Evolutionary conservation across 768 basidiomycete species (phyloP), one percentile per base, ranked within the genome.

Genomic region (Amanita fuliginea): DNA sequence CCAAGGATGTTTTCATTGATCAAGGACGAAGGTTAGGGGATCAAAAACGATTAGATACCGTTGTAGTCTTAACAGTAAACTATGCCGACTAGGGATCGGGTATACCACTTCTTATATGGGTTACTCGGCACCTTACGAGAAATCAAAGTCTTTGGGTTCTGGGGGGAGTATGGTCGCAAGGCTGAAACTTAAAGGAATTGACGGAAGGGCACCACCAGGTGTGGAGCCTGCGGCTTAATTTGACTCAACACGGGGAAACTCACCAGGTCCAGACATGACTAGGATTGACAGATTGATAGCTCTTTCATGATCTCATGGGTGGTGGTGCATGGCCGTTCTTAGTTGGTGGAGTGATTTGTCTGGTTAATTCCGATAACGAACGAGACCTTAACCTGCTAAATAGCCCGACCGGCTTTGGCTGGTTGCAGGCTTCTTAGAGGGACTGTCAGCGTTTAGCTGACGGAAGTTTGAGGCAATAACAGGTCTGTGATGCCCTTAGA

Each of bases 331-430:
- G 81, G 82, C 81, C 79, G 76, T 84, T 84, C 81, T 83, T 84
- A 83, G 81, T 84, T 84, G 76, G 79, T 71, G 83, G 83, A 87
- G 84, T 86, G 86, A 87, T 86, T 87, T 87, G 86, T 88, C 86
- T 36, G 35, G 35, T 36, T 84, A 83, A 84, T 83, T 83, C 79
- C 76, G 81, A 84, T 83, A 83, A 83, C 77, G 77, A 83, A 82
- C 75, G 80, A 83, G 81, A 84, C 82, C 80, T 81, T 81, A 77
- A 78, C 79, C 78, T 28, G 83, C 84, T 86, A 83, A 86, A 85
- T 87, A 86, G 83, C 74, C 81, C 72, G 78, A 76, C 74, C 67
- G 76, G 74, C 80, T 78, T 77, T 73, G 56, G 81, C 76, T 80
- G 79, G 79, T 76, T 75, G 73, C 69, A 59, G 77, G 75, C 81